These are phyloP conservation scores for Backusella psychrophila DNA, from an alignment of 192 early-diverging fungal species.

Conservation along the genomic window DNA sequence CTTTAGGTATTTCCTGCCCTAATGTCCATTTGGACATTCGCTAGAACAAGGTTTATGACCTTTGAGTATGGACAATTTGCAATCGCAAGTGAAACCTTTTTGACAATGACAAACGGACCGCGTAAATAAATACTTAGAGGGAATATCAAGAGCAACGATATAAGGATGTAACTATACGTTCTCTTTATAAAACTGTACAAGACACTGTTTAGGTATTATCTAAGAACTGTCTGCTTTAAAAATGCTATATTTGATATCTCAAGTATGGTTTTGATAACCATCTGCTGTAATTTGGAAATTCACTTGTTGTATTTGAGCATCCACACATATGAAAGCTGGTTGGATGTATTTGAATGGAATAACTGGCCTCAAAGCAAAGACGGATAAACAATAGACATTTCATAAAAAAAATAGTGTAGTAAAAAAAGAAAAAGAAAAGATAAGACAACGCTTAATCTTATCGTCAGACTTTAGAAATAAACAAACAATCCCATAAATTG, in stretches of 20 bases:
- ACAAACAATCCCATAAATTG: neutral
- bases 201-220: neutral
- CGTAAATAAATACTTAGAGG: no score
- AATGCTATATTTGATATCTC: neutral
- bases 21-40: no score
- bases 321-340: neutral
- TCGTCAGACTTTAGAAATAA: neutral
- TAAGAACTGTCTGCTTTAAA: neutral
- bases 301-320: no score
- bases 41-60: no score
- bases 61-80: no score
- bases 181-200: no score
- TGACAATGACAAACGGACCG: no score
- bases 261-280: neutral
- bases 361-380: neutral
- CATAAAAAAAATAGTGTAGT: neutral
- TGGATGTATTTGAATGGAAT: neutral
- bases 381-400: neutral
- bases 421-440: neutral
- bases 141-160: no score
- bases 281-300: neutral
- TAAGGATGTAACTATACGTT: no score
- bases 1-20: no score
- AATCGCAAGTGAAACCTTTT: no score
- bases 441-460: neutral